Evolutionary conservation across 192 early-diverging fungal species (phyloP), one percentile per base, ranked within the genome.

Genomic region (Coemansia sp.): DNA sequence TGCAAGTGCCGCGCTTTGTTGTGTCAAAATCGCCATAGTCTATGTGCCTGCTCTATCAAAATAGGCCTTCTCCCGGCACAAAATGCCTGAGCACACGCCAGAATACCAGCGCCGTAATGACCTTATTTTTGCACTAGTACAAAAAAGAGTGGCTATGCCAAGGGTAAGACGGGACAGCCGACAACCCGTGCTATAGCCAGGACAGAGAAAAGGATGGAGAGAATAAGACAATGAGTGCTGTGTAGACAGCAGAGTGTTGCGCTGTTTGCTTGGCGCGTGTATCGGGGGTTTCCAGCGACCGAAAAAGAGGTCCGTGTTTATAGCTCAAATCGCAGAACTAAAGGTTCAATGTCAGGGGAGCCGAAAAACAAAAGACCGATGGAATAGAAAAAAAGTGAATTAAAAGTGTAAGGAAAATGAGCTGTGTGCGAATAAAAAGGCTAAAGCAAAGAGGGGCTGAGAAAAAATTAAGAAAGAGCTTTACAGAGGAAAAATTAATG

Each of bases 21-120:
- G 65, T 16, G 68, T 55, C 54, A 76, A 46, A 18, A 76, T 63
- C 39, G 63, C 68, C 74, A 76, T 76, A 45, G 40, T 70, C 43
- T 37, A 26, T 41, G 56, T 42, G 43, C 62, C n/a, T 63, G 57
- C 57, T 41, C 39, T 37, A 59, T 6, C 46, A 36, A 32, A 26
- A 43, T 22, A 36, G 18, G 42, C 56, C 26, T 59, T 62, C 62
- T 40, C 58, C 58, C 49, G 51, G 51, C 51, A 22, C 26, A 11
- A 32, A 54, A 26, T 54, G 51, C 51, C 51, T 22, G 8, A 54
- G 51, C 16, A 62, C 68, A 45, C 36, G 48, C 51, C 41, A 46
- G 61, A 69, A 37, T 49, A 51, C 46, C 19, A 21, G 58, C 54
- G 60, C 63, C 55, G 63, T 36, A 19, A 32, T 32, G 32, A 32